Evolutionary conservation across 2,329 filamentous ascomycete genomes (phyloP), one percentile per base, ranked within the genome.

Genomic region (Thelonectria olida): DNA sequence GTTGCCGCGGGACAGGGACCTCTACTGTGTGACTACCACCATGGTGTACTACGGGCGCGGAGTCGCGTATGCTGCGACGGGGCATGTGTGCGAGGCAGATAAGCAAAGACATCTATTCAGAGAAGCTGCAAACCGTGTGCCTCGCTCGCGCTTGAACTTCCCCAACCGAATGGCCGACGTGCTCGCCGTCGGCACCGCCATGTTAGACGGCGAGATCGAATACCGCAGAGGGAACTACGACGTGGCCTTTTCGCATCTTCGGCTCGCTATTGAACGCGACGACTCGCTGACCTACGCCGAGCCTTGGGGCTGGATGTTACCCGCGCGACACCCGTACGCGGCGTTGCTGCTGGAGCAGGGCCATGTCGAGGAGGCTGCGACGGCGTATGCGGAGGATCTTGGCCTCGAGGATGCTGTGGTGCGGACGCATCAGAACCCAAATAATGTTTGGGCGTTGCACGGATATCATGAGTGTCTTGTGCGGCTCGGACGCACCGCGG

Each of bases 251-350:
- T 69, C 76, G 3, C 81, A 85, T 52, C 78, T 93, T 3, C 81
- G 83, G 2, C 79, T 78, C 10, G 83, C 89, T 0, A 86, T 91
- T 20, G 71, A 76, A 1, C 80, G 85, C 2, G 88, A 92, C 63
- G 89, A 91, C 67, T 75, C 73, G 0, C 80, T 93, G 25, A 87
- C 86, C 0, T 93, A 91, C 62, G 88, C 90, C 49, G 91, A 93
- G 72, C 91, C 91, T 0, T 92, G 90, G 90, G 89, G 88, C 0
- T 93, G 90, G 90, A 92, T 93, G 90, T 88, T 91, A 71, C 90
- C 90, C 0, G 85, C 87, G 0, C 81, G 90, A 3, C 90, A 93
- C 73, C 90, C 90, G 0, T 89, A 89, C 51, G 90, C 88, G 1
- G 90, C 90, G 0, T 78, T 93, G 4, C 73, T 92, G 27, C 79